phyloP scores from a whole-genome alignment of 2,329 filamentous ascomycete species.

The Pseudogymnoascus verrucosus region DNA sequence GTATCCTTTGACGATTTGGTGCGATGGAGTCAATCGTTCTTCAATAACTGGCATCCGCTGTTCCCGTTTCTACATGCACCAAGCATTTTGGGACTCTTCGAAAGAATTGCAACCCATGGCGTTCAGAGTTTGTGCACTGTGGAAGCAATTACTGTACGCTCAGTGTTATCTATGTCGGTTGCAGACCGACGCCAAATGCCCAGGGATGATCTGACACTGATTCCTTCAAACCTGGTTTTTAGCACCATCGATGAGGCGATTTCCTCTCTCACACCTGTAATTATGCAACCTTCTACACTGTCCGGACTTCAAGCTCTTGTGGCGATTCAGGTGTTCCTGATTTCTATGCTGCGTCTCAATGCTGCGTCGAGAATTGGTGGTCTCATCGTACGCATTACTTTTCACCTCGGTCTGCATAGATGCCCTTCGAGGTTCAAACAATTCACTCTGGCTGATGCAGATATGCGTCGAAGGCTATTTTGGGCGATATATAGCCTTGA shows the following conservation, averaged over 20 bases:
- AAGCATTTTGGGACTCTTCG: constrained; percentile 39
- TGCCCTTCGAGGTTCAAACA: constrained; percentile 45
- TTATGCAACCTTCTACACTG: constrained; percentile 40
- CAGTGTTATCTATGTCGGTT: constrained; percentile 45
- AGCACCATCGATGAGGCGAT: constrained; percentile 42
- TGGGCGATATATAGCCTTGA: constrained; percentile 51
- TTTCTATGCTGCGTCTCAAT: constrained; percentile 48
- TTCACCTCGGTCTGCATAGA: constrained; percentile 50
- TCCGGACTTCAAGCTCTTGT: constrained; percentile 43
- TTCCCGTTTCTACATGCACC: constrained; percentile 50
- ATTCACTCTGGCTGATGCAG: constrained; percentile 39
- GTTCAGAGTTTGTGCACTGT: constrained; percentile 25
- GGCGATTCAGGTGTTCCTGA: constrained; percentile 45
- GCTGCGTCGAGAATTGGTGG: constrained; percentile 49
- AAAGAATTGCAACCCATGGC: constrained; percentile 32
- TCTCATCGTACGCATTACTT: constrained; percentile 45
- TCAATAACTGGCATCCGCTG: constrained; percentile 49
- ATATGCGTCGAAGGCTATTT: constrained; percentile 44
- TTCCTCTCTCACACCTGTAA: constrained; percentile 38
- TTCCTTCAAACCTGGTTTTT: constrained; percentile 40
- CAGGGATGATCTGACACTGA: constrained; percentile 16
- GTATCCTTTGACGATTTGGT: constrained; percentile 42
- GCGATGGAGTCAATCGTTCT: constrained; percentile 44
- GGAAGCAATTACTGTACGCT: constrained; percentile 38
- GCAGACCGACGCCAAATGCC: constrained; percentile 42